These are phyloP conservation scores for Zygoascus tannicola DNA, from an alignment of 805 yeast species.

Conservation along the genomic window DNA sequence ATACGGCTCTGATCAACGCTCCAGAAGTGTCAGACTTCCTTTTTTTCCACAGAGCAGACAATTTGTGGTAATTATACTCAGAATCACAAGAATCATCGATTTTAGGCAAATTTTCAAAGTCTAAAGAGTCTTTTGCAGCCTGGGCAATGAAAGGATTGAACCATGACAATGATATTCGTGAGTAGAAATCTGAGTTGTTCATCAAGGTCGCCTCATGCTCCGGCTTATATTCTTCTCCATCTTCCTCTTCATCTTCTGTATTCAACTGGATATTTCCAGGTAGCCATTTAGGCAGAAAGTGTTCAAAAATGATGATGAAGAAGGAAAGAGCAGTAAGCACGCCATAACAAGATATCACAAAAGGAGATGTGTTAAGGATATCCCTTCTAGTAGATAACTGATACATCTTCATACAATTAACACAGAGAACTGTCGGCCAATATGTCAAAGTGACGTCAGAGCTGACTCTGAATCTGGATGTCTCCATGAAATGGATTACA, in stretches of 20 bases:
- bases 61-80: constrained; percentile 6
- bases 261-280: constrained; percentile 2
- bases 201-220: constrained; percentile 12
- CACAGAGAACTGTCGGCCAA: constrained; percentile 12
- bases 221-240: not conserved
- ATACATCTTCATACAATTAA: constrained; percentile 12
- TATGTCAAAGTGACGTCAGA: constrained; percentile 11
- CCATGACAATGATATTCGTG: constrained; percentile 49
- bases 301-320: constrained; percentile 2
- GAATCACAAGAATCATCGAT: constrained; percentile 30
- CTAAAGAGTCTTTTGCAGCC: constrained; percentile 37
- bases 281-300: constrained; percentile 5
- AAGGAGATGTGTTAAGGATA: constrained; percentile 2
- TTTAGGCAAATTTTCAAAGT: constrained; percentile 27
- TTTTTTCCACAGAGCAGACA: constrained; percentile 18
- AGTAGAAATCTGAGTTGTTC: constrained; percentile 41
- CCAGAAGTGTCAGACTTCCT: constrained; percentile 15
- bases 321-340: constrained; percentile 6
- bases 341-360: constrained; percentile 1
- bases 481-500: constrained; percentile 13
- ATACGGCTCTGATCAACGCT: constrained; percentile 12
- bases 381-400: constrained; percentile 4
- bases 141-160: constrained; percentile 50
- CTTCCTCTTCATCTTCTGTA: not conserved
- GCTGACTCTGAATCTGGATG: constrained; percentile 10